Evolutionary conservation across 768 basidiomycete genomes (phyloP).

Genomic region (Suillus luteus): DNA sequence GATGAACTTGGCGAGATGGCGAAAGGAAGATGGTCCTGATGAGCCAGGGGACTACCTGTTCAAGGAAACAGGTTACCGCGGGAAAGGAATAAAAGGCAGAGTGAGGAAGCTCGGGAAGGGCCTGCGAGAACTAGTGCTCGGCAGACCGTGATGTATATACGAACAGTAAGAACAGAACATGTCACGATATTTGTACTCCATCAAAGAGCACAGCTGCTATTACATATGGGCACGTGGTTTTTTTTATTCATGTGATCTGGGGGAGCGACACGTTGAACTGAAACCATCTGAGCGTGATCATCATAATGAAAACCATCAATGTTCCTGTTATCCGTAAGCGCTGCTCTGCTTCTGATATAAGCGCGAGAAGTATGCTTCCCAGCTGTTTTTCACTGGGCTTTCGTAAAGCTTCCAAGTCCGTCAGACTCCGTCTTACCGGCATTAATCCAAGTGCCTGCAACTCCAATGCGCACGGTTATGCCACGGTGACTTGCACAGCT

Average conservation of each 20-base stretch:
- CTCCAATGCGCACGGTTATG: not conserved
- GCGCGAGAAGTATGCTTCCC: not conserved
- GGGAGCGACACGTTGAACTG: not conserved
- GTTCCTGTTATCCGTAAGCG: not conserved
- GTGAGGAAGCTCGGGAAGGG: conserved; percentile 34
- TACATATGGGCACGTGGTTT: not conserved
- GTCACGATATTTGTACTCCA: not conserved
- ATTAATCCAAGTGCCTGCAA: not conserved
- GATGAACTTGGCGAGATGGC: conserved; percentile 51
- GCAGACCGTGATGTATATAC: conserved; percentile 22
- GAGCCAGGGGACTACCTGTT: conserved; percentile 35
- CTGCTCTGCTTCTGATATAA: not conserved
- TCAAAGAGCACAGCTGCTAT: not conserved
- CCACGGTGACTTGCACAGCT: conserved; percentile 11
- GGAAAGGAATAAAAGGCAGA: conserved; percentile 25
- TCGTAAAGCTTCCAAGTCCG: conserved; percentile 7
- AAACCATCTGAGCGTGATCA: not conserved
- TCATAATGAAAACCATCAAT: not conserved
- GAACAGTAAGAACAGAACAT: conserved; percentile 4
- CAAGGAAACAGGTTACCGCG: conserved; percentile 26
- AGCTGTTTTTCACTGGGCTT: not conserved
- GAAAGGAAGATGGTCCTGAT: conserved; percentile 31
- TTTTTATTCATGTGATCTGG: conserved; percentile 6
- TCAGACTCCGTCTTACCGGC: not conserved
- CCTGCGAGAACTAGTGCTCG: conserved; percentile 33